These are phyloP conservation scores for Oropetium thomaeum DNA, from an alignment of 176 grass and related monocot genomes.

Conservation along the genomic window DNA sequence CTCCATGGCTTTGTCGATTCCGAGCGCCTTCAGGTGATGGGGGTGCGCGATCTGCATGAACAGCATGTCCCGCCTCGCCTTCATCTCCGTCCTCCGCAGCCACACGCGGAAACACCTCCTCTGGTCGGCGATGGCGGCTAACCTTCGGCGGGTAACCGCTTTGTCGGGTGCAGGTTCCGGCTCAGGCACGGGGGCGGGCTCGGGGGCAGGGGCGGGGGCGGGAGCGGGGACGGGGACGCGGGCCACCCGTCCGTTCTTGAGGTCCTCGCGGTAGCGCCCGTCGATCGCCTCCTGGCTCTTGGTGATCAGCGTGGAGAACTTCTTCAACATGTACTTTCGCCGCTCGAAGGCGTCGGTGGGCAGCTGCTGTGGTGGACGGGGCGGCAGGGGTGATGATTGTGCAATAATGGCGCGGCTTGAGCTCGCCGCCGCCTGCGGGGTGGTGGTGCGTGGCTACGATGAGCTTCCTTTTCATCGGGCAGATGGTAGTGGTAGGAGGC, in stretches of 20 bases:
- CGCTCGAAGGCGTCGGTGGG: not conserved
- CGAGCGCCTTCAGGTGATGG: conserved; percentile 5
- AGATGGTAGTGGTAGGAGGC: not conserved
- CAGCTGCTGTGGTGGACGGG: not conserved
- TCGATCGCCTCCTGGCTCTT: not conserved
- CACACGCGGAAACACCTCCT: not conserved
- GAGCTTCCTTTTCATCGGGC: not conserved
- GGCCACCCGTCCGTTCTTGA: not conserved
- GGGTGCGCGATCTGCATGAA: not conserved
- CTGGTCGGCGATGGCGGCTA: not conserved
- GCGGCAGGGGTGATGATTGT: not conserved
- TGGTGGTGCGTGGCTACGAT: not conserved
- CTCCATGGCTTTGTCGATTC: conserved; percentile 19
- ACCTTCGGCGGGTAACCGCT: too few species aligned
- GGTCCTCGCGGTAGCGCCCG: not conserved
- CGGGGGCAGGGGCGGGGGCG: too few species aligned
- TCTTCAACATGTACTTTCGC: not conserved
- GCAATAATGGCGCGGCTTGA: not conserved
- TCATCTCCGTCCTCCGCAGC: not conserved
- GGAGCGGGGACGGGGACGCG: too few species aligned
- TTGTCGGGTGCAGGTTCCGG: too few species aligned
- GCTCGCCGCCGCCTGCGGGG: not conserved
- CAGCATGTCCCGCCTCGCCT: not conserved
- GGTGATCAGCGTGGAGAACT: conserved; percentile 14
- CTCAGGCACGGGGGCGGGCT: too few species aligned